phyloP scores from a whole-genome alignment of 176 grass and related monocot genomes.

The Avena eriantha region DNA sequence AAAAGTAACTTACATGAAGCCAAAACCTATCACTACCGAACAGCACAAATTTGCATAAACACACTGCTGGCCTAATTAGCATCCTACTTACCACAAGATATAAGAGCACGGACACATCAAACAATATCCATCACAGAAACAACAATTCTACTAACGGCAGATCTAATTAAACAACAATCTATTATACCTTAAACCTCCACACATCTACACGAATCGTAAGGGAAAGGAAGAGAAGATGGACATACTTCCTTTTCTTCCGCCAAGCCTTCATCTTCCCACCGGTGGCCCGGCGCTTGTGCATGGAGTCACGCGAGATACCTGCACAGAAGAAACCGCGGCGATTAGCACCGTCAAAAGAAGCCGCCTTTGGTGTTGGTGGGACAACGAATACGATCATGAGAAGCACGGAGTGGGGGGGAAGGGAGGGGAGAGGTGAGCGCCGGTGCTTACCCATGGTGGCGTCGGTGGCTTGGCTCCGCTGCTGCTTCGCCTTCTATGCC shows the following conservation, averaged over 20 bases:
- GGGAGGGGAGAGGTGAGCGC: background rate
- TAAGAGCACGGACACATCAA: background rate
- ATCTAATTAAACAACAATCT: background rate
- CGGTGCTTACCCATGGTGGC: slow-evolving; percentile 44
- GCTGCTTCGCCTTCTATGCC: slow-evolving; percentile 29
- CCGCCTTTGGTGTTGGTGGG: too few relatives aligned
- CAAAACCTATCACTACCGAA: background rate
- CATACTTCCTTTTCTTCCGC: slow-evolving; percentile 56
- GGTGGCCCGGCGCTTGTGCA: slow-evolving; percentile 67
- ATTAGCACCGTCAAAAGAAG: background rate
- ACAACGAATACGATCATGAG: too few relatives aligned
- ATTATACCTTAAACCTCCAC: background rate
- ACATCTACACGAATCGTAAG: background rate
- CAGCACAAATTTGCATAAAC: background rate
- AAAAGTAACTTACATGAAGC: background rate
- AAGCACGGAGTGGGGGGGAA: background rate
- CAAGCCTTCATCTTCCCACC: slow-evolving; percentile 58
- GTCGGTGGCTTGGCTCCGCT: slow-evolving; percentile 9
- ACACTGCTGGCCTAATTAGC: background rate
- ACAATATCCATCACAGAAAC: background rate
- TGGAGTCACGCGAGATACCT: slow-evolving; percentile 70
- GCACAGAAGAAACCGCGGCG: background rate
- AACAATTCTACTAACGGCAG: too few relatives aligned
- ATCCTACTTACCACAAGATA: background rate
- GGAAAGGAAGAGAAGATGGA: background rate